Evolutionary conservation across 75 land plant genomes (phyloP).

Genomic region (Selaginella tamariscina): DNA sequence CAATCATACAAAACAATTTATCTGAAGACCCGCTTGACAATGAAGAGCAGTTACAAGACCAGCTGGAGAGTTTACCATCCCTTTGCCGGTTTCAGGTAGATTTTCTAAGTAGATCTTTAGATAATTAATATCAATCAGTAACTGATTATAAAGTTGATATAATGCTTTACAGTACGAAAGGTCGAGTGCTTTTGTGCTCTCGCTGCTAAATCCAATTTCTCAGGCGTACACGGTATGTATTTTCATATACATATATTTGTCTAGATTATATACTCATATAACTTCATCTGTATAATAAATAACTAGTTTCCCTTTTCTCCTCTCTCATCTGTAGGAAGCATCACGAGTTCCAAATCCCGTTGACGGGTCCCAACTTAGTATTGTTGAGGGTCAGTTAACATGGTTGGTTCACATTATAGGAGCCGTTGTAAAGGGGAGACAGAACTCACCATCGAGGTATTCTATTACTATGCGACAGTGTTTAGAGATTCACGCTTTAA

Average conservation of each 20-base stretch:
- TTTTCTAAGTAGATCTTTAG: neutral
- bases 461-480: neutral
- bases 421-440: conserved; percentile 68
- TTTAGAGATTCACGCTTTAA: neutral
- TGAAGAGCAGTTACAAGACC: conserved; percentile 90
- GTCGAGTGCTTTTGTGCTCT: conserved; percentile 60
- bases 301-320: no score
- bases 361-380: conserved; percentile 39
- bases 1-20: conserved; percentile 54
- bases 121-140: no score
- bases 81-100: conserved; percentile 78
- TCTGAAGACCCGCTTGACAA: conserved; percentile 86
- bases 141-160: no score
- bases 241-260: neutral
- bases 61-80: conserved; percentile 76
- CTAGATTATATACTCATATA: no score
- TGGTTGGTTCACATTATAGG: conserved; percentile 97
- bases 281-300: no score
- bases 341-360: conserved; percentile 36
- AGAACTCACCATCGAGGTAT: conserved; percentile 55
- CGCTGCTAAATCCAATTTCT: conserved; percentile 73
- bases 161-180: conserved; percentile 59
- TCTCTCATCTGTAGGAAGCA: conserved; percentile 42
- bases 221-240: conserved; percentile 56
- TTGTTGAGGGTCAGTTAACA: conserved; percentile 81